Evolutionary conservation across 371 early-diverging fungal species (phyloP).

Genomic region (Coemansia sp.): DNA sequence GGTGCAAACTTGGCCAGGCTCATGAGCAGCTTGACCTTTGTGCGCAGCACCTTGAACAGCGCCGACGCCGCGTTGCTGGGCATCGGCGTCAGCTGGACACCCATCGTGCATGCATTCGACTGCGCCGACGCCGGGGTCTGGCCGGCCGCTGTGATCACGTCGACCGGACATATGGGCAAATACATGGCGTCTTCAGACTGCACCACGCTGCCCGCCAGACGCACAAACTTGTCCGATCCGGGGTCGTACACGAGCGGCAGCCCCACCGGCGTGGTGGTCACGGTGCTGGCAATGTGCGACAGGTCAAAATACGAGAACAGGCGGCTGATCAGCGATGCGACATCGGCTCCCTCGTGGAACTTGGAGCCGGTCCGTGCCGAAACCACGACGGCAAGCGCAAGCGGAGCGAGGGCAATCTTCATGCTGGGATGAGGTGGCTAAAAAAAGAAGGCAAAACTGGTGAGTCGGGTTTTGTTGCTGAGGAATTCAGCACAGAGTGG

Average conservation of each 20-base stretch:
- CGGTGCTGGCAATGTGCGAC: constrained; percentile 10
- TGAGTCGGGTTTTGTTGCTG: too few relatives aligned
- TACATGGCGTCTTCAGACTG: constrained; percentile 15
- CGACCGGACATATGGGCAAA: constrained; percentile 28
- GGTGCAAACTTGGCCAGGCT: not conserved
- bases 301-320: constrained; percentile 22
- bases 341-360: not conserved
- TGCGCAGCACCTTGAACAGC: constrained; percentile 5
- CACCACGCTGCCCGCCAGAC: constrained; percentile 13
- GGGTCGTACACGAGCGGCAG: constrained; percentile 27
- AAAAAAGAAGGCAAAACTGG: not conserved
- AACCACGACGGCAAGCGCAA: constrained; percentile 8
- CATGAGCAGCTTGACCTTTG: constrained; percentile 7
- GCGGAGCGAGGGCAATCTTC: constrained; percentile 5
- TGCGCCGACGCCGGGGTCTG: not conserved
- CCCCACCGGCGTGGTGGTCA: constrained; percentile 13
- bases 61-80: constrained; percentile 20
- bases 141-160: constrained; percentile 12
- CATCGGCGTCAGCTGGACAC: constrained; percentile 29
- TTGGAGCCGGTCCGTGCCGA: too few relatives aligned
- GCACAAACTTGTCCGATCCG: constrained; percentile 17
- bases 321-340: constrained; percentile 17
- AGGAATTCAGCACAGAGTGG: too few relatives aligned
- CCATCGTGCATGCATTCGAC: constrained; percentile 16
- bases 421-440: not conserved